A percentile compares a stretch with the other conserved stretches of the same genome.
These are phyloP conservation scores for Dichotomopilus funicola DNA, from an alignment of 2,329 filamentous ascomycete genomes.

Conservation along the genomic window DNA sequence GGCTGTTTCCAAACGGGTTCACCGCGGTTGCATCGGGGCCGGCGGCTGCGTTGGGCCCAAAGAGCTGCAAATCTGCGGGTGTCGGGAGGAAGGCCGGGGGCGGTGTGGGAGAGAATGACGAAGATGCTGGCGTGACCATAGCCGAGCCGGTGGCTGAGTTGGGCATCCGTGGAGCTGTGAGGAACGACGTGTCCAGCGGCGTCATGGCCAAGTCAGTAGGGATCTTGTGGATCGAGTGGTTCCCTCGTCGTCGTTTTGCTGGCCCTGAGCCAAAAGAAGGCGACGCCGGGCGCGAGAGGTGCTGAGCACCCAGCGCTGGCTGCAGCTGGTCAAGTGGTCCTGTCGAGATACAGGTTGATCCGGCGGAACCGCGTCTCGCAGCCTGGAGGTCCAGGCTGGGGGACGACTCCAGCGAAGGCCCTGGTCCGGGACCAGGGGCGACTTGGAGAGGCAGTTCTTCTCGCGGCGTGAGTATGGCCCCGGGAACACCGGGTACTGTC, in stretches of 20 bases:
- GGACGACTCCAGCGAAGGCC: constrained; percentile 8
- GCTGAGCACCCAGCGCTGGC: constrained; percentile 2
- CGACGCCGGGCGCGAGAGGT: constrained; percentile 62
- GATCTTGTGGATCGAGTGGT: constrained; percentile 58
- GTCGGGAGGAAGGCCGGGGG: constrained; percentile 35
- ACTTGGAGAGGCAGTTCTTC: constrained; percentile 2
- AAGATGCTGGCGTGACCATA: constrained; percentile 37
- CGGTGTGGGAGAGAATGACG: constrained; percentile 47
- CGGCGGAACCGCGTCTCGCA: constrained; percentile 7
- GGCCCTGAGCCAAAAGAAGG: constrained; percentile 59
- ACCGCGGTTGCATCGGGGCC: constrained; percentile 29
- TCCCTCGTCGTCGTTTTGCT: constrained; percentile 78
- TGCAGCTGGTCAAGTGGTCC: constrained; percentile 5
- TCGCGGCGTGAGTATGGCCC: constrained; percentile 8
- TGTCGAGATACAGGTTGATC: constrained; percentile 1
- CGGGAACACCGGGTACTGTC: constrained; percentile 15
- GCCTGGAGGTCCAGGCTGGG: constrained; percentile 11
- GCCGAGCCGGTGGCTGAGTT: constrained; percentile 24
- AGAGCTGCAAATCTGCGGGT: constrained; percentile 35
- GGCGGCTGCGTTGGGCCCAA: constrained; percentile 34
- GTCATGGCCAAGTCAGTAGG: constrained; percentile 77
- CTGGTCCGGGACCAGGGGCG: background rate
- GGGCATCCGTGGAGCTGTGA: constrained; percentile 31
- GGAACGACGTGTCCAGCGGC: constrained; percentile 57
- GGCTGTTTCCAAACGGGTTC: constrained; percentile 47